These are phyloP conservation scores for Hymenoscyphus albidus DNA, from an alignment of 2,329 filamentous ascomycete species.

Conservation along the genomic window DNA sequence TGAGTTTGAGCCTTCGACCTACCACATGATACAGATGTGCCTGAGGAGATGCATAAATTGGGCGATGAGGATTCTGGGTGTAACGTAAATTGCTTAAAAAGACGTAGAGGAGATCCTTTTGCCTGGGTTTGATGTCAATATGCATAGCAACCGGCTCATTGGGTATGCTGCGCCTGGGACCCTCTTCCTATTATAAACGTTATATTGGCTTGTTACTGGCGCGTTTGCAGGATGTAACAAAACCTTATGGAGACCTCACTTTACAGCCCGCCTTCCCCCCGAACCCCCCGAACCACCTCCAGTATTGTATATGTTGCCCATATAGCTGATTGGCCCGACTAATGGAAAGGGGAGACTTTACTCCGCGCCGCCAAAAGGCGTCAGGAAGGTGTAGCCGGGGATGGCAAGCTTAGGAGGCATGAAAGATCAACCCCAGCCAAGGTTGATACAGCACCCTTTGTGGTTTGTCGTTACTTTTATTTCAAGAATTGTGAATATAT, in stretches of 20 bases:
- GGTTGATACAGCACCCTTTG: background rate
- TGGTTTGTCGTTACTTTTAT: background rate
- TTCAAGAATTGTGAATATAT: too few species aligned
- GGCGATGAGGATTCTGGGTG: background rate
- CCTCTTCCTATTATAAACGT: background rate
- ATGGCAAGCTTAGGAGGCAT: background rate
- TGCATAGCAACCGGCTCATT: background rate
- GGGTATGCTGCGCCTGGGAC: background rate
- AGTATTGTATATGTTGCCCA: background rate
- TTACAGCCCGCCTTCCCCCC: background rate
- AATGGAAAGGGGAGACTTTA: background rate
- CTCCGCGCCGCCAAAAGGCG: too few species aligned
- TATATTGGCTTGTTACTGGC: background rate
- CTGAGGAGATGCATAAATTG: background rate
- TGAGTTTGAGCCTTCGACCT: background rate
- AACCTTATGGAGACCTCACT: background rate
- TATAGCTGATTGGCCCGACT: background rate
- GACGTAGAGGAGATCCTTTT: background rate
- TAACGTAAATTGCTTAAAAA: background rate
- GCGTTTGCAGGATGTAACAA: background rate
- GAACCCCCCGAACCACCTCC: too few species aligned
- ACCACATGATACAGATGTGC: conserved; percentile 1
- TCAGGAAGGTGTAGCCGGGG: background rate
- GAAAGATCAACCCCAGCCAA: background rate
- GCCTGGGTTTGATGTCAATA: background rate